Evolutionary conservation across 2,329 filamentous ascomycete species (phyloP).

Genomic region (Cytospora piceicola): DNA sequence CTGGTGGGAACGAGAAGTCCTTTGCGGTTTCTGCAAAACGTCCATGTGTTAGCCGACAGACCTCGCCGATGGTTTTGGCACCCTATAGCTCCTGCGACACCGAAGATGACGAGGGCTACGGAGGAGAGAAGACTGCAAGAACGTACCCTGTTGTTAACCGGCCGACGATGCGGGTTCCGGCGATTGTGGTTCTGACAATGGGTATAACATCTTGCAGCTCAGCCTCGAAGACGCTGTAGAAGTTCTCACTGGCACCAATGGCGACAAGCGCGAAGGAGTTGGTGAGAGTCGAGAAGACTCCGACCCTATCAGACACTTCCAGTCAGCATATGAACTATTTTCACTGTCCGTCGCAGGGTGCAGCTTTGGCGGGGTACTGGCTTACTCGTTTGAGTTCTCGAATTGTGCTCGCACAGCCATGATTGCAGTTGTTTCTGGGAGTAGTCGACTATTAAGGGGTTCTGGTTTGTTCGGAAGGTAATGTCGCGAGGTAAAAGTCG

Average conservation of each 20-base stretch:
- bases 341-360: conserved; percentile 29
- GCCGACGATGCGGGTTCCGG: conserved; percentile 93
- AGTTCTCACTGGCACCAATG: conserved; percentile 95
- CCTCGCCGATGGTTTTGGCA: not conserved
- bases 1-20: conserved; percentile 94
- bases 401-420: conserved; percentile 77
- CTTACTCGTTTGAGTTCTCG: conserved; percentile 90
- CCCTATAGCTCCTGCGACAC: not conserved
- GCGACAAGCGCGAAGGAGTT: conserved; percentile 97
- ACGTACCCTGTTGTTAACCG: conserved; percentile 87
- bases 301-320: conserved; percentile 65
- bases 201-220: conserved; percentile 97
- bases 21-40: conserved; percentile 77
- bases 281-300: conserved; percentile 94
- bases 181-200: conserved; percentile 95
- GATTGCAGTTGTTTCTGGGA: conserved; percentile 37
- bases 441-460: not conserved
- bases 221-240: conserved; percentile 98
- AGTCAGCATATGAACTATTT: conserved; percentile 34
- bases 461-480: not conserved
- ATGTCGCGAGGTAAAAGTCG: conserved; percentile 4
- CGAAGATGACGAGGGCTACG: not conserved
- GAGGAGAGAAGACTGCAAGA: not conserved
- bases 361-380: conserved; percentile 36
- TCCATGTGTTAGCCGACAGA: conserved; percentile 26